Base-by-base conservation (phyloP, 2,329 filamentous ascomycete species). In the Ceratocystis variospora region DNA sequence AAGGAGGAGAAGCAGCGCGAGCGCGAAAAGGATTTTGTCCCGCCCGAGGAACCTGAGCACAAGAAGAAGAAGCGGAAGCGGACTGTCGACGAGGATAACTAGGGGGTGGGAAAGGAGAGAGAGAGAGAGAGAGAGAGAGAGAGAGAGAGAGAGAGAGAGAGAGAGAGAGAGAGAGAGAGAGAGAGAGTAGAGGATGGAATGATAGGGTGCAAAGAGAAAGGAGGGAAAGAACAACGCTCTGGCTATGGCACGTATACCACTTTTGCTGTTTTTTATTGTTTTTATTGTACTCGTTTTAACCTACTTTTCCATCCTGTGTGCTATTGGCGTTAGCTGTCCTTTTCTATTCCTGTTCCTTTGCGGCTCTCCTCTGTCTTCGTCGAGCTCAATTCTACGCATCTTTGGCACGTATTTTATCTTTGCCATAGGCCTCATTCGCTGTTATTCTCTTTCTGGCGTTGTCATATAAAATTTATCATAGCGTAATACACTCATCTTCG, bases 1-100 rank as follows among this genome's bases (percentile, higher is more conserved):
- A 93, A 91, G 80, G 87, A 88, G 70, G 90, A 95, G 75, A 95
- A 90, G 82, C 83, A 87, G 77, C 87, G 87, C 75, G 89, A 94
- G 78, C 82, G 91, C 68, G 87, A 90, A 75, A 86, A 87, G 74
- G 90, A 94, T 66, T 97, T 92, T 75, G 83, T 95, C 67, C 87
- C 93, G 6, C 94, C 94, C 4, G 86, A 89, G 73, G 94, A 97
- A 76, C 80, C 83, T 31, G 80, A 77, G 25, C 81, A 79, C 63
- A 83, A 84, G 71, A 84, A 82, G 71, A 84, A 83, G 77, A 80
- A 81, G 72, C 84, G 83, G 78, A 86, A 84, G 77, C 62, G 65
- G 67, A 57, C 63, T 8, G 12, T 2, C 41, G 63, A 68, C 78
- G 65, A 66, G 53, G 66, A 59, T 22, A 63, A 41, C 62, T 66